Evolutionary conservation across 306 rosid species (phyloP), one percentile per base, ranked within the genome.

Genomic region (Alnus glutinosa): DNA sequence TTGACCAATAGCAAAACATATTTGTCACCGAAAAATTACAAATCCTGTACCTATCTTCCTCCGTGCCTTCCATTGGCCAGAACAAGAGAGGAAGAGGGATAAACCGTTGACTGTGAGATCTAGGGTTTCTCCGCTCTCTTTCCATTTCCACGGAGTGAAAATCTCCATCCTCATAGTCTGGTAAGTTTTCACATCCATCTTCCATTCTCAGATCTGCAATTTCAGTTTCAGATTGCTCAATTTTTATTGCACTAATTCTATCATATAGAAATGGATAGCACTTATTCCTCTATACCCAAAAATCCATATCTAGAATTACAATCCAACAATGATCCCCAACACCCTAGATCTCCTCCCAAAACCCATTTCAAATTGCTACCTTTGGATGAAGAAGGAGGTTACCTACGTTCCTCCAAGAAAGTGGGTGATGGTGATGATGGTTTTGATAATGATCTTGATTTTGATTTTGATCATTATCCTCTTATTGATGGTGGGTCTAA

Each of bases 251-350:
- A 9, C 5, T 19, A 44, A 64, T 79, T 71, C 39, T 66, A 5
- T 32, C 19, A 54, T 10, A 23, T 70, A 77, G 76, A 42, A 18
- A 92, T 86, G 79, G 91, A 89, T 70, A 77, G 88, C n/a, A 79
- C 64, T 75, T 89, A 89, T 86, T 84, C 92, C 39, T 83, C 89
- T 9, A 58, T 93, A 78, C 90, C 91, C 75, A 72, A 86, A 81
- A 89, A 75, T 54, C 80, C 95, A 1, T 80, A 88, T 49, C 59
- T 91, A 36, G 98, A 92, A 91, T 83, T 94, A 78, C 95, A 91
- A 75, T 84, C 85, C 28, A 94, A 78, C 46, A 68, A 71, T 77
- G 89, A 81, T 67, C 63, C 77, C 39, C 75, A 78, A 13, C 80
- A 10, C 83, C 78, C 84, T 50, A 23, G 37, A 73, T 46, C 77